Conservation (phyloP, 768 basidiomycete species). For the Hypholoma sublateritium region DNA sequence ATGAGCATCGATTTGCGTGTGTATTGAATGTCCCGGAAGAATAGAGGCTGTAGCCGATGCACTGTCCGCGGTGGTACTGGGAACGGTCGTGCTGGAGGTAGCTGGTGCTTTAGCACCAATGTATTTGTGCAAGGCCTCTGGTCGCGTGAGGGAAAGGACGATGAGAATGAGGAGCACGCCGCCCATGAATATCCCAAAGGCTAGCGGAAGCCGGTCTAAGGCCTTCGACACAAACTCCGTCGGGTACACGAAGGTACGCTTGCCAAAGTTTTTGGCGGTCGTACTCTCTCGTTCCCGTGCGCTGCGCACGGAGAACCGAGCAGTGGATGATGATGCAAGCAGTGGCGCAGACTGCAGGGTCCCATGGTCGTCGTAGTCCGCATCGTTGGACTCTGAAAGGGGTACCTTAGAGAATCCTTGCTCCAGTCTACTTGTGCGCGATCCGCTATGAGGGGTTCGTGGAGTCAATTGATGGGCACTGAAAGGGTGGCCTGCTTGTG, state of each 20-base stretch:
- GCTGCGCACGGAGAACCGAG: slow-evolving; percentile 36
- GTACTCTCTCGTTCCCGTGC: slow-evolving; percentile 29
- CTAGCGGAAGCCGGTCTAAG: slow-evolving; percentile 39
- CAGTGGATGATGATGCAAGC: slow-evolving; percentile 44
- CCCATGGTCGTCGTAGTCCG: slow-evolving; percentile 35
- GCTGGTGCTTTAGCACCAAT: slow-evolving; percentile 33
- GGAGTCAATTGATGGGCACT: slow-evolving; percentile 48
- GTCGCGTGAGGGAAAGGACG: slow-evolving; percentile 48
- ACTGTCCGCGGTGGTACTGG: slow-evolving; percentile 13
- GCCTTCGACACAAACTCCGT: slow-evolving; percentile 17
- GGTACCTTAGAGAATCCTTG: slow-evolving; percentile 52
- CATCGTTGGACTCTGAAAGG: slow-evolving; percentile 39
- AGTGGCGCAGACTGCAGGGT: slow-evolving; percentile 47
- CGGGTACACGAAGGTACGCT: slow-evolving; percentile 8
- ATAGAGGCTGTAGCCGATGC: slow-evolving; percentile 15
- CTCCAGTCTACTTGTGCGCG: slow-evolving; percentile 56
- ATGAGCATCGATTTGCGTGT: slow-evolving; percentile 6
- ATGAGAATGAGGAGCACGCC: slow-evolving; percentile 46
- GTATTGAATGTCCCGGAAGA: background rate
- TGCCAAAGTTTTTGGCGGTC: slow-evolving; percentile 9
- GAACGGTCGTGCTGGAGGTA: slow-evolving; percentile 11
- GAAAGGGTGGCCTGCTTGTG: slow-evolving; percentile 18
- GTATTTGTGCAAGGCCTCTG: slow-evolving; percentile 45
- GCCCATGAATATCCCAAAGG: slow-evolving; percentile 44
- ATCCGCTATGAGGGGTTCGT: slow-evolving; percentile 54